Conservation (phyloP, 1,139 yeast species). For the Kurtzmaniella quercitrusa region DNA sequence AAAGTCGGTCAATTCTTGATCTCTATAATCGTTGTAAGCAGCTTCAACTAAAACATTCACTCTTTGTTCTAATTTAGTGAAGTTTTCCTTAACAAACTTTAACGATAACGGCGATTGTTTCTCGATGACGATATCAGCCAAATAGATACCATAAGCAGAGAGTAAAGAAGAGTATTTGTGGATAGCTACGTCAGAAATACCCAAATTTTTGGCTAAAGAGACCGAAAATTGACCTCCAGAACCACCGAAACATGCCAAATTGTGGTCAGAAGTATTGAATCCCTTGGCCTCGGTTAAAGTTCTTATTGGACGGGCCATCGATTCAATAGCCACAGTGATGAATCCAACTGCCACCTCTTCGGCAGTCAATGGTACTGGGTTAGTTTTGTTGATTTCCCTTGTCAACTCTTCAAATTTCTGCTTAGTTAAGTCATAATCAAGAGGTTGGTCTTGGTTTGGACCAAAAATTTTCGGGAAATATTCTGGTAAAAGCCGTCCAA, state of each 20-base stretch:
- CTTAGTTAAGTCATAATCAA: conserved; percentile 30
- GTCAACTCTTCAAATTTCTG: conserved; percentile 30
- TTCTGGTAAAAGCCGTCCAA: conserved; percentile 39
- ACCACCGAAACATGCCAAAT: conserved; percentile 44
- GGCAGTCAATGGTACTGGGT: conserved; percentile 21
- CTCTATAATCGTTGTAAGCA: conserved; percentile 29
- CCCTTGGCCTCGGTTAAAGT: conserved; percentile 45
- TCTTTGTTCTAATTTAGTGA: conserved; percentile 20
- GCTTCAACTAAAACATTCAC: conserved; percentile 19
- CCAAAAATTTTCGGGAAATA: conserved; percentile 43
- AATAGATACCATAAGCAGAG: conserved; percentile 41
- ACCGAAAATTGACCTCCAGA: conserved; percentile 47
- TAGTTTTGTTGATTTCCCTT: conserved; percentile 22
- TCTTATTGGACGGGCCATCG: conserved; percentile 45
- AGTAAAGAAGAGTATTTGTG: conserved; percentile 42
- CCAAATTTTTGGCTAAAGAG: conserved; percentile 35
- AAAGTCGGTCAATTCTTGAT: conserved; percentile 25
- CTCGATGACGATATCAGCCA: conserved; percentile 55
- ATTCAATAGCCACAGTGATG: conserved; percentile 41
- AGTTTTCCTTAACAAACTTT: conserved; percentile 17
- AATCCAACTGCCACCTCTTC: conserved; percentile 44
- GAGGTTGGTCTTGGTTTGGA: conserved; percentile 35
- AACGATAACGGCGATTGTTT: conserved; percentile 54
- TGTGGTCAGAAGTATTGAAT: conserved; percentile 35
- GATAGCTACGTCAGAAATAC: conserved; percentile 35